Evolutionary conservation across 2,329 filamentous ascomycete genomes (phyloP).

Genomic region (Sclerotinia subarctica): DNA sequence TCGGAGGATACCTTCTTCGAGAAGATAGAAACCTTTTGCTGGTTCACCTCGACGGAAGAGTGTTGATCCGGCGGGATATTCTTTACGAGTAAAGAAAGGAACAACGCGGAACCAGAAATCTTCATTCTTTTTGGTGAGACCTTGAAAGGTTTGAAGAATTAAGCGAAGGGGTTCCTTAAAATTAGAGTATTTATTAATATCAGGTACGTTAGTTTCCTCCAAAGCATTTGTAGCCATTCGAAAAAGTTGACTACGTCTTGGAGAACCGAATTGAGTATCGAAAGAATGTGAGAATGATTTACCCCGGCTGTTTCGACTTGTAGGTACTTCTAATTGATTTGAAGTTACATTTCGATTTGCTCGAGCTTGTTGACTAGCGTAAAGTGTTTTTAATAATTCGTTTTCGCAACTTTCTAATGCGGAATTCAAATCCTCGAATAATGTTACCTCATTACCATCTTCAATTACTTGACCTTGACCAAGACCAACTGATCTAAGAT

Average conservation of each 20-base stretch:
- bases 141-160: conserved; percentile 93
- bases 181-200: conserved; percentile 71
- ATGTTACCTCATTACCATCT: conserved; percentile 68
- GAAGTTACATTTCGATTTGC: conserved; percentile 44
- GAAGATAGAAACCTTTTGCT: conserved; percentile 81
- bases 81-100: conserved; percentile 69
- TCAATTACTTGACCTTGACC: conserved; percentile 45
- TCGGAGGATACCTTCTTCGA: conserved; percentile 84
- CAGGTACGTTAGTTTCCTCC: conserved; percentile 54
- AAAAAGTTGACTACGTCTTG: conserved; percentile 72
- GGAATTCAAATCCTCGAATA: conserved; percentile 88
- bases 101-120: conserved; percentile 90
- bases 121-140: conserved; percentile 79
- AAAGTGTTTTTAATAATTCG: conserved; percentile 79
- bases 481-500: conserved; percentile 79
- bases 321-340: conserved; percentile 33
- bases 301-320: conserved; percentile 10
- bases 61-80: conserved; percentile 65
- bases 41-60: conserved; percentile 75
- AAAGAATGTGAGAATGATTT: conserved; percentile 47
- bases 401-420: conserved; percentile 95
- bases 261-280: conserved; percentile 67
- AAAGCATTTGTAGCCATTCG: conserved; percentile 75
- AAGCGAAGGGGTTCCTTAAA: conserved; percentile 89
- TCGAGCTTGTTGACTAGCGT: conserved; percentile 63